Evolutionary conservation across 176 grass and related monocot species (phyloP).

Genomic region (Phragmites australis): DNA sequence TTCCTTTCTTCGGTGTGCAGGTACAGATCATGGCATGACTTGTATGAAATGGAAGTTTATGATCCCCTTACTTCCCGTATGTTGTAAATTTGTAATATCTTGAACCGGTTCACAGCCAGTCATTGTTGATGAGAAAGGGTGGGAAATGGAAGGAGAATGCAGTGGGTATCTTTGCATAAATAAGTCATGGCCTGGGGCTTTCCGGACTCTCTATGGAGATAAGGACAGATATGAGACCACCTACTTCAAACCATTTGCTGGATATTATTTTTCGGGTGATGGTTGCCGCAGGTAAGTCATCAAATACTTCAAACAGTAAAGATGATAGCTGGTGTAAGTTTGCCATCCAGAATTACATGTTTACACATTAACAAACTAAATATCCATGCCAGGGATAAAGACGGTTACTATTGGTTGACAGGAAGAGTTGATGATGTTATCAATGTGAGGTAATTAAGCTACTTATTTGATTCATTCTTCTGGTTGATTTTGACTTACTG

Average conservation of each 20-base stretch:
- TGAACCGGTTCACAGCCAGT: conserved; percentile 56
- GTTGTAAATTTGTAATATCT: conserved; percentile 13
- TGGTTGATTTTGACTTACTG: neutral
- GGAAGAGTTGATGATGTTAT: conserved; percentile 99
- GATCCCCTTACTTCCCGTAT: neutral
- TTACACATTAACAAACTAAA: conserved; percentile 17
- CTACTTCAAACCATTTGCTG: conserved; percentile 95
- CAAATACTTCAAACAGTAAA: neutral
- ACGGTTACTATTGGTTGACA: conserved; percentile 92
- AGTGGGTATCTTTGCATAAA: conserved; percentile 99
- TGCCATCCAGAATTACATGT: conserved; percentile 17
- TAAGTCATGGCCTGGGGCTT: conserved; percentile 96
- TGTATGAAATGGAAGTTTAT: neutral
- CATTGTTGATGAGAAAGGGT: conserved; percentile 93
- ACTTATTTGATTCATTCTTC: neutral
- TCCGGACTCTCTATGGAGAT: conserved; percentile 89
- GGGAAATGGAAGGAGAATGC: conserved; percentile 87
- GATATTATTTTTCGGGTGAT: conserved; percentile 98
- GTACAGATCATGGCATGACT: conserved; percentile 35
- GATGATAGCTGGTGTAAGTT: neutral
- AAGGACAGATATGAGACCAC: conserved; percentile 98
- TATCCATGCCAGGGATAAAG: conserved; percentile 78
- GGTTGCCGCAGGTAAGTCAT: conserved; percentile 79
- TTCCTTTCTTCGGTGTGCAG: conserved; percentile 96
- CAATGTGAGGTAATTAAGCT: conserved; percentile 77